These are phyloP conservation scores for Botrytis cinerea DNA, from an alignment of 2,329 filamentous ascomycete species.

Conservation along the genomic window DNA sequence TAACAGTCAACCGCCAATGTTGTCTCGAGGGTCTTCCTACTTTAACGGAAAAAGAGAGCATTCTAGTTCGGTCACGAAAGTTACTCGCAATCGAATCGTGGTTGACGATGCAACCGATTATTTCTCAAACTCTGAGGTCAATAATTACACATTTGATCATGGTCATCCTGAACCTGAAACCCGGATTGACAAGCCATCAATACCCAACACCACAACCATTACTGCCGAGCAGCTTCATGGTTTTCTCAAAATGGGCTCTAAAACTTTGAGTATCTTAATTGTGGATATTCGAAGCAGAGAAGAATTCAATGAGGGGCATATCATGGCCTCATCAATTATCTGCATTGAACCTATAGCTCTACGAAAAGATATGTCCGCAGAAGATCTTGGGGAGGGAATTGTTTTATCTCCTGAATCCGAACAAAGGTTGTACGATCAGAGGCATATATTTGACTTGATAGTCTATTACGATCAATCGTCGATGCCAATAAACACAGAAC, in stretches of 20 bases:
- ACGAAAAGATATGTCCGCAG: conserved; percentile 65
- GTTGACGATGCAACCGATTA: conserved; percentile 34
- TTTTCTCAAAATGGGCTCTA: conserved; percentile 59
- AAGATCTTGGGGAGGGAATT: conserved; percentile 66
- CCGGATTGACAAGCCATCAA: conserved; percentile 10
- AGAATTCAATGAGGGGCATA: conserved; percentile 85
- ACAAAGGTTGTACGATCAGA: conserved; percentile 68
- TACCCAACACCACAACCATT: conserved; percentile 34
- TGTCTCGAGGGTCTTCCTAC: conserved; percentile 36
- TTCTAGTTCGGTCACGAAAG: conserved; percentile 35
- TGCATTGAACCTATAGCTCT: conserved; percentile 85
- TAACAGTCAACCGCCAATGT: conserved; percentile 35
- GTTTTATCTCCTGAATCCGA: conserved; percentile 74
- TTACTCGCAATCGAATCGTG: conserved; percentile 31
- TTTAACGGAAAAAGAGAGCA: conserved; percentile 32
- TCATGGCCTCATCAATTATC: conserved; percentile 79
- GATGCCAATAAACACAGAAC: conserved; percentile 36
- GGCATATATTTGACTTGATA: conserved; percentile 78
- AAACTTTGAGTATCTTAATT: conserved; percentile 67
- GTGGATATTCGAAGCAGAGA: conserved; percentile 83
- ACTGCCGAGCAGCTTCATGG: conserved; percentile 67
- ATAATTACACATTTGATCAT: conserved; percentile 23
- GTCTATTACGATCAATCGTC: conserved; percentile 85
- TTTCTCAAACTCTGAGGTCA: conserved; percentile 30
- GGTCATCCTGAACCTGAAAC: neutral